These are phyloP conservation scores for Hypoxylon sp. DNA, from an alignment of 2,329 filamentous ascomycete genomes.

Conservation along the genomic window DNA sequence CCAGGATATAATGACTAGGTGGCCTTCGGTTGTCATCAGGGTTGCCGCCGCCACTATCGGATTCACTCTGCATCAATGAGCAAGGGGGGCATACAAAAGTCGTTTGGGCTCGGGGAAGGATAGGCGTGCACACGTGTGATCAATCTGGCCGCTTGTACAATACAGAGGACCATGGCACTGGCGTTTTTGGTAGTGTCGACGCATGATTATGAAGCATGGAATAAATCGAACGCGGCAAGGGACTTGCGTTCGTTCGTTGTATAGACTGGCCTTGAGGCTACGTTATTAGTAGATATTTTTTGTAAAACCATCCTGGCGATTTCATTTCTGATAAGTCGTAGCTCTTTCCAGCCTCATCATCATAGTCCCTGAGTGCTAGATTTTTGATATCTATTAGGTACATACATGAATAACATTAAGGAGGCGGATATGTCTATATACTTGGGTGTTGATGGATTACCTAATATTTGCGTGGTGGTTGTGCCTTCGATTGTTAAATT, in stretches of 20 bases:
- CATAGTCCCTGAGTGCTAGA: not conserved
- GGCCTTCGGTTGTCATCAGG: conserved; percentile 14
- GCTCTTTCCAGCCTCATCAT: too few relatives aligned
- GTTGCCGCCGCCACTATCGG: conserved; percentile 5
- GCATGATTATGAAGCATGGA: conserved; percentile 48
- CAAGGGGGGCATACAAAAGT: conserved; percentile 25
- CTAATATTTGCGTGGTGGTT: not conserved
- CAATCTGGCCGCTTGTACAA: conserved; percentile 46
- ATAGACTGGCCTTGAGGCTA: conserved; percentile 41
- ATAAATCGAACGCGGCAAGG: conserved; percentile 39
- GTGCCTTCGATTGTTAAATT: not conserved
- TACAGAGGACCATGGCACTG: conserved; percentile 46
- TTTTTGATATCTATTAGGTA: not conserved
- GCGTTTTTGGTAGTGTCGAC: conserved; percentile 46
- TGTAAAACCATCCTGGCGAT: conserved; percentile 7
- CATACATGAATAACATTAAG: too few relatives aligned
- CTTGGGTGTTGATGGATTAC: not conserved
- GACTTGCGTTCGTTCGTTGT: conserved; percentile 43
- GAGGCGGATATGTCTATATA: too few relatives aligned
- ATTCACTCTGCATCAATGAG: conserved; percentile 26
- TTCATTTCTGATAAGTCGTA: conserved; percentile 5
- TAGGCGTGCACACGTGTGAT: conserved; percentile 29
- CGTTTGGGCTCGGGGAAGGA: conserved; percentile 20
- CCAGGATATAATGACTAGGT: conserved; percentile 29
- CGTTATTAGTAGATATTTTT: conserved; percentile 31